These are phyloP conservation scores for Periconia sp. DNA, from an alignment of 2,329 filamentous ascomycete genomes.

Conservation along the genomic window DNA sequence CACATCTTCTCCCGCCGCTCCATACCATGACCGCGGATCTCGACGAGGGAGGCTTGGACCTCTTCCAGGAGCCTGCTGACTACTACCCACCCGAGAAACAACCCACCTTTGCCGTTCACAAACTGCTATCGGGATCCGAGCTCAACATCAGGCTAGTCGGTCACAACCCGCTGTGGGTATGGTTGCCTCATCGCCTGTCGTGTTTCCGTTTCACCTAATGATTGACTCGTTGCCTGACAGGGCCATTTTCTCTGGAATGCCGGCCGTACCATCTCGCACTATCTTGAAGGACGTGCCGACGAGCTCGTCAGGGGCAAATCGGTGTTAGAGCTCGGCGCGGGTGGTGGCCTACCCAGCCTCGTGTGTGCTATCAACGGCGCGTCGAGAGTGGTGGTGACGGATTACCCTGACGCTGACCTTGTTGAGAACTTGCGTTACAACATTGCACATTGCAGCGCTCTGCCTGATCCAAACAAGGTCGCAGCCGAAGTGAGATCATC, in stretches of 20 bases:
- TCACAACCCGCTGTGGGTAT: slow-evolving; percentile 81
- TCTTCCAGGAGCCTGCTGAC: slow-evolving; percentile 81
- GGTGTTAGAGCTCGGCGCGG: slow-evolving; percentile 88
- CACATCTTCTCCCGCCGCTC: slow-evolving; percentile 3
- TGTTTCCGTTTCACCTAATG: slow-evolving; percentile 13
- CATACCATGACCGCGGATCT: slow-evolving; percentile 31
- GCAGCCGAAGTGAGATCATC: slow-evolving; percentile 37
- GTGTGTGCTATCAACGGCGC: slow-evolving; percentile 76
- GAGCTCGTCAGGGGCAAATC: slow-evolving; percentile 64
- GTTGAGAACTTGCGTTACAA: slow-evolving; percentile 78
- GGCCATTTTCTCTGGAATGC: slow-evolving; percentile 93
- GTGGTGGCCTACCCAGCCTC: slow-evolving; percentile 80
- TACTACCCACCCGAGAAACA: slow-evolving; percentile 78
- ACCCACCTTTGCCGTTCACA: slow-evolving; percentile 72
- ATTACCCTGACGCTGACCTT: slow-evolving; percentile 86
- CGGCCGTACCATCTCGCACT: slow-evolving; percentile 73
- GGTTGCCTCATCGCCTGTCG: slow-evolving; percentile 14
- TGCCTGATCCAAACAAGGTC: slow-evolving; percentile 41
- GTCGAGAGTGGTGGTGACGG: slow-evolving; percentile 70
- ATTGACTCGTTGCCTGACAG: slow-evolving; percentile 25
- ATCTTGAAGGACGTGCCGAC: slow-evolving; percentile 70
- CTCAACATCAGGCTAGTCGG: slow-evolving; percentile 79
- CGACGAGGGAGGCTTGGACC: slow-evolving; percentile 46
- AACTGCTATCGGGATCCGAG: slow-evolving; percentile 64
- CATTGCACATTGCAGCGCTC: slow-evolving; percentile 59